Conservation (phyloP, 805 yeast genomes). For the Lachancea kluyveri region DNA sequence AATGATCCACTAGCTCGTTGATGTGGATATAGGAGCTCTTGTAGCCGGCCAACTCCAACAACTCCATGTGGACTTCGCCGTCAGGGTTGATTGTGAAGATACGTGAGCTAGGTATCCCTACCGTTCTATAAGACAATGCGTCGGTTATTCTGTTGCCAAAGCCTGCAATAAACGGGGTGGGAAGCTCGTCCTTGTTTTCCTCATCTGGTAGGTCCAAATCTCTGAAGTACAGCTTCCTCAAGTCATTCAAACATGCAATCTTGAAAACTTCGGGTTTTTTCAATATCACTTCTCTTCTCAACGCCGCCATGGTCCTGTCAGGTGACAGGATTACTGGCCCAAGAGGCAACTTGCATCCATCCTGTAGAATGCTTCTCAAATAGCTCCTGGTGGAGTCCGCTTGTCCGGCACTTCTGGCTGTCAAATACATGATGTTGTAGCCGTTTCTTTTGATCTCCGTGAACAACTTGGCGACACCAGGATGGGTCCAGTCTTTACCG, state of each 20-base stretch:
- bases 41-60: conserved; percentile 89
- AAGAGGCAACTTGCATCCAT: conserved; percentile 62
- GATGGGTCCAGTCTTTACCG: conserved; percentile 97
- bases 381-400: conserved; percentile 90
- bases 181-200: conserved; percentile 34
- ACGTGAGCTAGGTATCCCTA: conserved; percentile 88
- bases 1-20: conserved; percentile 92
- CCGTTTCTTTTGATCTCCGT: conserved; percentile 85
- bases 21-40: conserved; percentile 82
- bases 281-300: conserved; percentile 83
- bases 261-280: conserved; percentile 98
- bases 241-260: conserved; percentile 91
- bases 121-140: conserved; percentile 89
- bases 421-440: conserved; percentile 85
- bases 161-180: conserved; percentile 93
- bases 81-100: conserved; percentile 94
- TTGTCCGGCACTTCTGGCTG: conserved; percentile 93
- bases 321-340: conserved; percentile 97
- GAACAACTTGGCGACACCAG: conserved; percentile 88
- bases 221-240: conserved; percentile 55
- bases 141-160: conserved; percentile 96
- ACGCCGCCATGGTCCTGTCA: conserved; percentile 93
- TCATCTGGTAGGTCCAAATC: conserved; percentile 7
- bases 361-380: conserved; percentile 69
- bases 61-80: conserved; percentile 96